phyloP scores from a whole-genome alignment of 1,284 basidiomycete species.

The Naganishia sp. region DNA sequence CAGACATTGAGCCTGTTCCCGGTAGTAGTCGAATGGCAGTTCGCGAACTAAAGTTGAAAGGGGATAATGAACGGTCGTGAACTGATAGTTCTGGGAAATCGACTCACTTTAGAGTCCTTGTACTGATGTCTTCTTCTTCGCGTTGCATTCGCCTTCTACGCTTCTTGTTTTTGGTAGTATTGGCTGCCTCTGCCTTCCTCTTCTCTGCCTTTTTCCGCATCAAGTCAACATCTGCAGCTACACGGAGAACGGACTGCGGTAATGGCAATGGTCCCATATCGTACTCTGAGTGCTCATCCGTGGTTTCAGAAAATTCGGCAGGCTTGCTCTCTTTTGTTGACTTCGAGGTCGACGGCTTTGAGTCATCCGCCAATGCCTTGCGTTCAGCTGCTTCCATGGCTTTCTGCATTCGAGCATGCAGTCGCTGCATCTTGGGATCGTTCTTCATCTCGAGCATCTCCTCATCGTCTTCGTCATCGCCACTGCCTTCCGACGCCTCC shows the following conservation, averaged over 20 bases:
- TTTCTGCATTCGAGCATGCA: conserved; percentile 34
- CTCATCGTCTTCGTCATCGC: conserved; percentile 10
- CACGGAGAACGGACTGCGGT: conserved; percentile 21
- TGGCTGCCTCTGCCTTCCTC: conserved; percentile 26
- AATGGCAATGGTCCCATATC: conserved; percentile 32
- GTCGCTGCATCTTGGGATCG: conserved; percentile 29
- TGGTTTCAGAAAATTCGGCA: not conserved
- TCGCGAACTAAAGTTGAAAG: conserved; percentile 17
- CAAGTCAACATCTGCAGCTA: conserved; percentile 29
- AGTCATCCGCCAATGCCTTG: conserved; percentile 13
- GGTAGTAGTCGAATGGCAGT: conserved; percentile 31
- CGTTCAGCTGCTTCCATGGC: conserved; percentile 35
- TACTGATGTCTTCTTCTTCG: conserved; percentile 15
- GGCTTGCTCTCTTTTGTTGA: conserved; percentile 5
- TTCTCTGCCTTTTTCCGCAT: conserved; percentile 25
- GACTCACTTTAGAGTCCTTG: conserved; percentile 25
- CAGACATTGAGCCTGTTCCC: not conserved
- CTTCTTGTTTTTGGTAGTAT: conserved; percentile 15
- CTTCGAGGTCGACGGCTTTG: not conserved
- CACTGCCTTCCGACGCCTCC: conserved; percentile 2
- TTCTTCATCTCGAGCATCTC: conserved; percentile 8
- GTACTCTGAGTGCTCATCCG: conserved; percentile 21
- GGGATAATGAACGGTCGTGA: not conserved
- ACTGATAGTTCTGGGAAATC: not conserved
- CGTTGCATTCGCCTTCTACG: conserved; percentile 20